Conservation (phyloP, 805 yeast genomes). For the Wickerhamiella hasegawae region DNA sequence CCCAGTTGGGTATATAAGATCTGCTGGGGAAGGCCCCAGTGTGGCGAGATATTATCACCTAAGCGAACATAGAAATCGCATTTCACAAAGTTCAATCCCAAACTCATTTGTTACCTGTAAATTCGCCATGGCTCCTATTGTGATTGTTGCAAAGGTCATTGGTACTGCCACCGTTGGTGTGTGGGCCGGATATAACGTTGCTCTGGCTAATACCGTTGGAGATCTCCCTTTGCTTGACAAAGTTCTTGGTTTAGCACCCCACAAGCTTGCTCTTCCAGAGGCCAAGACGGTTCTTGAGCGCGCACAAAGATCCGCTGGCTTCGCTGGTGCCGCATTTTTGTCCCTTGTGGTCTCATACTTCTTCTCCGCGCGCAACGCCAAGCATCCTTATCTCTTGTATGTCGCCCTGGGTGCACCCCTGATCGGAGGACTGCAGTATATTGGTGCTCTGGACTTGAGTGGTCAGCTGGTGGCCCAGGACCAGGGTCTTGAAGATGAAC, state of each 20-base stretch:
- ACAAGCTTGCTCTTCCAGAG: background rate
- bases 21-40: too few species aligned
- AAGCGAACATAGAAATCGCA: too few species aligned
- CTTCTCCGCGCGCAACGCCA: constrained; percentile 14
- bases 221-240: too few species aligned
- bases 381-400: constrained; percentile 23
- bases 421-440: constrained; percentile 15
- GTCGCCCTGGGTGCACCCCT: constrained; percentile 20
- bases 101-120: too few species aligned
- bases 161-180: constrained; percentile 24
- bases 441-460: constrained; percentile 13
- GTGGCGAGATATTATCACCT: too few species aligned
- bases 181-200: constrained; percentile 21
- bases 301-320: constrained; percentile 5
- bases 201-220: constrained; percentile 9
- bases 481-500: background rate
- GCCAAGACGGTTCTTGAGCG: background rate
- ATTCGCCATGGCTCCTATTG: background rate
- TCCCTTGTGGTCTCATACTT: constrained; percentile 16
- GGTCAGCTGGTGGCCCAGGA: constrained; percentile 5
- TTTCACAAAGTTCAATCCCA: too few species aligned
- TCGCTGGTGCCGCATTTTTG: constrained; percentile 14
- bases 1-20: too few species aligned
- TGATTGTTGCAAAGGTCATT: constrained; percentile 18
- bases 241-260: background rate